These are phyloP conservation scores for Beta vulgaris DNA, from an alignment of 148 eudicot genomes.

Conservation along the genomic window DNA sequence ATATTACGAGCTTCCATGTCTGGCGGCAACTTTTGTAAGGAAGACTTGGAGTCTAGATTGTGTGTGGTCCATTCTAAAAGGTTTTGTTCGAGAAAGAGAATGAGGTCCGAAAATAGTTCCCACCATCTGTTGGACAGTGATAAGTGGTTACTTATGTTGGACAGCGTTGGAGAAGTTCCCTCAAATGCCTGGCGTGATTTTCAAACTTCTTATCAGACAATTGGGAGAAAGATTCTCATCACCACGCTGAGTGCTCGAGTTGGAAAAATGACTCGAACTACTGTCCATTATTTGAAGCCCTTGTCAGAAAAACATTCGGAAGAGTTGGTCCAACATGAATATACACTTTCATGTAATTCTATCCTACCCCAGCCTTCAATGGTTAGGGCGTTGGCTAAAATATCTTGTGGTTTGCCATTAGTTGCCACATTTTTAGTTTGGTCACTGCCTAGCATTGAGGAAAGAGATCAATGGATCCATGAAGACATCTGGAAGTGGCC, in stretches of 20 bases:
- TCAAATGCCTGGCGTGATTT: too few relatives aligned
- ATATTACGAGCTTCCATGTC: neutral
- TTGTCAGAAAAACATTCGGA: neutral
- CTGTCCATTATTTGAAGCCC: too few relatives aligned
- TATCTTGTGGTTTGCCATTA: constrained; percentile 11
- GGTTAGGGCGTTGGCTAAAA: neutral
- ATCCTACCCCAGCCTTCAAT: too few relatives aligned
- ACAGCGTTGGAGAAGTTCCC: too few relatives aligned
- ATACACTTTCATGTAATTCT: too few relatives aligned
- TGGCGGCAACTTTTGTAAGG: neutral
- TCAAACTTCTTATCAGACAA: too few relatives aligned
- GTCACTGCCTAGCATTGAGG: neutral
- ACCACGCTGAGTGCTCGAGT: too few relatives aligned
- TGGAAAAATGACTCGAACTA: too few relatives aligned
- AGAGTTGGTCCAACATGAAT: neutral
- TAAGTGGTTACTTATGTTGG: neutral
- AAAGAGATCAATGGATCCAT: neutral
- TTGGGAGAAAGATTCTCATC: too few relatives aligned
- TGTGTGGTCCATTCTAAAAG: neutral
- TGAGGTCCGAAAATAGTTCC: neutral
- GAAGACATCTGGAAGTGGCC: neutral
- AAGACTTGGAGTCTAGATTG: neutral
- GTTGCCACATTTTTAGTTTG: neutral
- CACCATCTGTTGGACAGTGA: neutral
- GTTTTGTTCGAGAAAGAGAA: too few relatives aligned